Evolutionary conservation across 345 rosid species (phyloP).

Genomic region (Physaria fendleri): DNA sequence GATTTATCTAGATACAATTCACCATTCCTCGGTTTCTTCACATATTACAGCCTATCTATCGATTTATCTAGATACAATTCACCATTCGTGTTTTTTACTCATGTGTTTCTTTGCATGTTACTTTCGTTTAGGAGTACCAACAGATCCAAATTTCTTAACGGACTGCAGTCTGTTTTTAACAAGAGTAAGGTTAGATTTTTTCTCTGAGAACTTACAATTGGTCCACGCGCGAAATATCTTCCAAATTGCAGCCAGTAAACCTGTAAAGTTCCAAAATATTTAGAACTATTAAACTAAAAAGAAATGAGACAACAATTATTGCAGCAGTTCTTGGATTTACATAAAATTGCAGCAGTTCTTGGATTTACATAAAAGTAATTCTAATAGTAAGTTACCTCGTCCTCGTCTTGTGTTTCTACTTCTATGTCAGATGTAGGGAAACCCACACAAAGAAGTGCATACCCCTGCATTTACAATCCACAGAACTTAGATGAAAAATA

Average conservation of each 20-base stretch:
- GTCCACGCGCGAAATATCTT: conserved; percentile 98
- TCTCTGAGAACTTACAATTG: conserved; percentile 57
- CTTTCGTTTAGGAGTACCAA: not conserved
- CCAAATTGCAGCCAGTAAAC: conserved; percentile 99
- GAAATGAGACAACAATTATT: not conserved
- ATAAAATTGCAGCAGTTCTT: not conserved
- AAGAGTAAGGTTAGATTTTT: not conserved
- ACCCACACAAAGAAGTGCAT: conserved; percentile 93
- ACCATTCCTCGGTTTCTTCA: not conserved
- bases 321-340: too few species aligned
- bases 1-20: not conserved
- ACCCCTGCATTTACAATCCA: conserved; percentile 48
- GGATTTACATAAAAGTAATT: not conserved
- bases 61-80: not conserved
- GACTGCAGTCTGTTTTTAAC: too few species aligned
- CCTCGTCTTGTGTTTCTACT: conserved; percentile 94
- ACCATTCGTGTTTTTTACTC: not conserved
- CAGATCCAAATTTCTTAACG: too few species aligned
- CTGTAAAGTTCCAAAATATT: conserved; percentile 34
- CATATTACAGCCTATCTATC: too few species aligned
- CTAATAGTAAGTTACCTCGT: conserved; percentile 52
- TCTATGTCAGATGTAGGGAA: conserved; percentile 81
- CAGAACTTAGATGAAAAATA: not conserved
- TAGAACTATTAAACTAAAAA: not conserved
- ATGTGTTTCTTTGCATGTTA: not conserved